phyloP scores from a whole-genome alignment of 2,329 filamentous ascomycete species.

The Neopestalotiopsis rosae region DNA sequence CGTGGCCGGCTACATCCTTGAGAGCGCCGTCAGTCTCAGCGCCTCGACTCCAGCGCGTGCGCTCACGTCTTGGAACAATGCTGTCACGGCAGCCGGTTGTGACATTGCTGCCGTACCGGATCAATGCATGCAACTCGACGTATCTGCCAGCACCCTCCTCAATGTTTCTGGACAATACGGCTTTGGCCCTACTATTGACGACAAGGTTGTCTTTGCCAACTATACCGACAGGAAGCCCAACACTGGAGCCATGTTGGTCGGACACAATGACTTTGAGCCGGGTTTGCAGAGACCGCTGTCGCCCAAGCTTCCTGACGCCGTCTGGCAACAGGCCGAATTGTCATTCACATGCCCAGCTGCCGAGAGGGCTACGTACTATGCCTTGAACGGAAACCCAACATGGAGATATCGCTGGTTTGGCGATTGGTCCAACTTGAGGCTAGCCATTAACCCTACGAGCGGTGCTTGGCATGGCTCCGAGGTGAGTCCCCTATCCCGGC shows the following conservation, averaged over 20 bases:
- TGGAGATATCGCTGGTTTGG: constrained; percentile 19
- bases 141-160: background rate
- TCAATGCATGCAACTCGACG: constrained; percentile 4
- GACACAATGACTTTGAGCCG: constrained; percentile 13
- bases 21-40: constrained; percentile 4
- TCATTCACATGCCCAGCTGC: constrained; percentile 15
- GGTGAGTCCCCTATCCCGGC: background rate
- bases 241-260: background rate
- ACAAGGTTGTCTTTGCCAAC: constrained; percentile 5
- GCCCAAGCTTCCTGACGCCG: background rate
- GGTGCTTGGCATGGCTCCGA: constrained; percentile 18
- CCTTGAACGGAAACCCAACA: constrained; percentile 12
- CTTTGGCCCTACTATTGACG: constrained; percentile 2
- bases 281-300: background rate
- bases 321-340: constrained; percentile 14
- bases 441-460: constrained; percentile 3
- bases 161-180: background rate
- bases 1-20: constrained; percentile 5
- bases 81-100: background rate
- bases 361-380: background rate
- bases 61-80: background rate
- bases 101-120: background rate
- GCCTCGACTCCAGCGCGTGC: background rate
- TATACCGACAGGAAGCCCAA: background rate
- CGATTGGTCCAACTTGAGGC: constrained; percentile 7